Evolutionary conservation across 176 grass and related monocot species (phyloP), one percentile per base, ranked within the genome.

Genomic region (Tillandsia fasciculata): DNA sequence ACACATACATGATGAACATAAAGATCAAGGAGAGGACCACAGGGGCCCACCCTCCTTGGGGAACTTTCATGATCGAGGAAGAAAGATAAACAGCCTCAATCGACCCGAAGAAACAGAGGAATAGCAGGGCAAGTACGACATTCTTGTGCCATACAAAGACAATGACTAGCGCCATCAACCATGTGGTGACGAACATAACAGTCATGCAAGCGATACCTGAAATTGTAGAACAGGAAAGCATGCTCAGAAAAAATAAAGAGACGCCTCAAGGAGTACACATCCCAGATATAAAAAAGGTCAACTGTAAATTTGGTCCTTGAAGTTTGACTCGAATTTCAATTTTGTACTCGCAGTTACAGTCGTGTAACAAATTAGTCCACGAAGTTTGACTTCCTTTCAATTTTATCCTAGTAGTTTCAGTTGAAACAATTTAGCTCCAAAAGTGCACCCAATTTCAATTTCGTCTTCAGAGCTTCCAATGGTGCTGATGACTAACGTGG

Each of bases 1-100:
- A 99, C 23, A 87, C 86, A 64, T 90, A 99, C 94, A 99, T 99
- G 72, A 93, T 75, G 63, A 86, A 86, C 94, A 99, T 90, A 53
- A 87, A 90, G 78, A 92, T 63, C 2, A 87, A 90, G 77, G 82
- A 86, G 50, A 99, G 81, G 51, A 76, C 94, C 70, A 99, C 78
- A 56, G 94, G 87, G 50, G 83, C 82, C 94, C 94, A 97, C 64
- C 94, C 94, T 67, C 94, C 94, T 70, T 97, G 94, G 68, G 75
- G 82, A 77, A 97, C 84, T 80, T 99, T 99, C 72, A 93, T 88
- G 64, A 99, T 72, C 18, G 94, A 85, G 71, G 94, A 99, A 3
- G 89, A 99, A 51, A 99, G 82, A 77, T 93, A 99, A 47, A 74
- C 74, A 26, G 65, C 82, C 74, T 99, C 94, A 69, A 99, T 83